These are phyloP conservation scores for Syzygium malaccense DNA, from an alignment of 441 rosid species.

Conservation along the genomic window DNA sequence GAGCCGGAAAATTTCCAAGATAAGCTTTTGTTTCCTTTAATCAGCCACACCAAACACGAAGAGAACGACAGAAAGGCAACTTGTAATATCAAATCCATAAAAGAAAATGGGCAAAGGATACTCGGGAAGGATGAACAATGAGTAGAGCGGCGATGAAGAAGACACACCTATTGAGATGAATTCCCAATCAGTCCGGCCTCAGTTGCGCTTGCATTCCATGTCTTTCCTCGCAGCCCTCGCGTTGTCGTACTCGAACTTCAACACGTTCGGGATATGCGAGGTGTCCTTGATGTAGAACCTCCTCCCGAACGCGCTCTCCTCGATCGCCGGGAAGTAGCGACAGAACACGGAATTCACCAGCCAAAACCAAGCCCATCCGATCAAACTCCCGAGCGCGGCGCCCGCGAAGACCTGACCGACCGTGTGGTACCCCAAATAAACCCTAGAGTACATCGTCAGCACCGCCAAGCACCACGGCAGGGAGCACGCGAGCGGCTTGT, in stretches of 20 bases:
- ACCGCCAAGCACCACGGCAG: constrained; percentile 59
- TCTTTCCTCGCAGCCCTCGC: constrained; percentile 69
- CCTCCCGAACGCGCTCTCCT: constrained; percentile 70
- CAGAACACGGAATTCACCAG: constrained; percentile 47
- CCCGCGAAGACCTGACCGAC: constrained; percentile 83
- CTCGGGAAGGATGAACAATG: neutral
- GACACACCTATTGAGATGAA: neutral
- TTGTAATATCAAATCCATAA: neutral
- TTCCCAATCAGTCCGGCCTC: constrained; percentile 8
- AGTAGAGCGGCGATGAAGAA: neutral
- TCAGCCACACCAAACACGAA: neutral
- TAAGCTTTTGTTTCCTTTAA: neutral
- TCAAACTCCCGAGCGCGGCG: constrained; percentile 48
- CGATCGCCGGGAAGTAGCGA: constrained; percentile 56
- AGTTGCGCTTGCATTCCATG: constrained; percentile 37
- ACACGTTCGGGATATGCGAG: constrained; percentile 74
- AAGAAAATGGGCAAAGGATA: neutral
- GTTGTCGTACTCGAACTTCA: constrained; percentile 89
- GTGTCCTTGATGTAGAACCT: constrained; percentile 78
- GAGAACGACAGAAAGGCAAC: neutral
- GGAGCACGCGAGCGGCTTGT: constrained; percentile 29
- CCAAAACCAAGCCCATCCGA: constrained; percentile 79
- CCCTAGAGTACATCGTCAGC: constrained; percentile 83
- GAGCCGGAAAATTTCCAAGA: neutral
- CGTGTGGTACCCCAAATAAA: constrained; percentile 84